Evolutionary conservation across 768 basidiomycete species (phyloP).

Genomic region (Auricularia sp.): DNA sequence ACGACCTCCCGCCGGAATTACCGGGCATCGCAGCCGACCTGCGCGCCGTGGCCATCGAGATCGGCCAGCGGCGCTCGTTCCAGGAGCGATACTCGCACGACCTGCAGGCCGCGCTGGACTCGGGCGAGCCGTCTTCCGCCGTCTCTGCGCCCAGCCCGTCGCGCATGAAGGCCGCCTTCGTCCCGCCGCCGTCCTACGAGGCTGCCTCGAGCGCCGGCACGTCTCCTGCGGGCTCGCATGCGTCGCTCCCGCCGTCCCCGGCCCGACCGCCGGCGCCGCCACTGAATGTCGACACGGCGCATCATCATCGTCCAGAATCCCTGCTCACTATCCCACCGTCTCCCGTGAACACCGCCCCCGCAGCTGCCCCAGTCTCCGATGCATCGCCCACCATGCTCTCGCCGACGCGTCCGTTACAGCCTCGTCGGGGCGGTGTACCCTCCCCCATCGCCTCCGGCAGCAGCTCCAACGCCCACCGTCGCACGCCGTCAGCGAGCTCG

Average conservation of each 20-base stretch:
- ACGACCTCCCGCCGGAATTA: conserved; percentile 32
- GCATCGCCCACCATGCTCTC: background rate
- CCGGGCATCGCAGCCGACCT: conserved; percentile 66
- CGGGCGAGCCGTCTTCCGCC: conserved; percentile 27
- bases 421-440: background rate
- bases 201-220: conserved; percentile 8
- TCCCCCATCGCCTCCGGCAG: background rate
- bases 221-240: conserved; percentile 8
- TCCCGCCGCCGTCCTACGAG: conserved; percentile 61
- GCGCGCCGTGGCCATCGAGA: conserved; percentile 79
- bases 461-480: conserved; percentile 10
- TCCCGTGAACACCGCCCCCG: background rate
- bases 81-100: conserved; percentile 69
- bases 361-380: background rate
- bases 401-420: background rate
- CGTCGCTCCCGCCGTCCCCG: conserved; percentile 16
- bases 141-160: conserved; percentile 15
- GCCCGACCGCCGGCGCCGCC: background rate
- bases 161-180: conserved; percentile 47
- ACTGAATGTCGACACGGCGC: background rate
- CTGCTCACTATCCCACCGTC: conserved; percentile 2
- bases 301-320: background rate
- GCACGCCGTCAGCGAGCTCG: conserved; percentile 15
- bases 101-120: conserved; percentile 70
- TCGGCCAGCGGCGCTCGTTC: conserved; percentile 73